A percentile compares a stretch with the other conserved stretches of the same genome.
phyloP scores from a whole-genome alignment of 495 filamentous ascomycete species.

The Friedmanniomyces endolithicus region DNA sequence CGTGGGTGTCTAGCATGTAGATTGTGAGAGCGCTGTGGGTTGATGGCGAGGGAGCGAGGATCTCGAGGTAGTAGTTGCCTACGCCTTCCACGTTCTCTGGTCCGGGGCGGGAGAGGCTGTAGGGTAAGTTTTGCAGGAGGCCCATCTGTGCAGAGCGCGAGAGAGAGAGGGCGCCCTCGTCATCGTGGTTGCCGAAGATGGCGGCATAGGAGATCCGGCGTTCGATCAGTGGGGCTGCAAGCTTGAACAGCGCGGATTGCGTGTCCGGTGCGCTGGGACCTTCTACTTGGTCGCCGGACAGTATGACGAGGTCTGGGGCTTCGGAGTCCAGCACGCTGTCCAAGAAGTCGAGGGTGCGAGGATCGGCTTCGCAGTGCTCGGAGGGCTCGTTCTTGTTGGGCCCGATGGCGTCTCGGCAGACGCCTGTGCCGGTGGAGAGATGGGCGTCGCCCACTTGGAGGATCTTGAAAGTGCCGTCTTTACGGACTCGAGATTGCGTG shows the following conservation, averaged over 20 bases:
- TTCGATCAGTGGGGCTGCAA: conserved; percentile 70
- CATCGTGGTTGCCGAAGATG: conserved; percentile 96
- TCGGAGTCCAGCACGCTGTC: conserved; percentile 75
- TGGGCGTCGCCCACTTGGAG: conserved; percentile 89
- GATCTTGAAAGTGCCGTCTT: conserved; percentile 90
- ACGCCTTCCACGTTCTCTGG: conserved; percentile 75
- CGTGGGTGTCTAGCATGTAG: conserved; percentile 87
- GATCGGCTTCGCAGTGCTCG: conserved; percentile 73
- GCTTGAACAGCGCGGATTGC: conserved; percentile 89
- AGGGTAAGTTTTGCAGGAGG: conserved; percentile 73
- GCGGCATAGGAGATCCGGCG: conserved; percentile 83
- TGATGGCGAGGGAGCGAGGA: conserved; percentile 64
- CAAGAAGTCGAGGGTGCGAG: conserved; percentile 83
- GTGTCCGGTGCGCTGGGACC: conserved; percentile 83
- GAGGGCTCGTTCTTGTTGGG: conserved; percentile 82
- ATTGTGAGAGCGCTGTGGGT: conserved; percentile 82
- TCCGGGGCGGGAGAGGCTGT: conserved; percentile 70
- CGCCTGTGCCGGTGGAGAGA: conserved; percentile 74
- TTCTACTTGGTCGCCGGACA: conserved; percentile 90
- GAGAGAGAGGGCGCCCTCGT: conserved; percentile 59
- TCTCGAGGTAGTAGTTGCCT: conserved; percentile 89
- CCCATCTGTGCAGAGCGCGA: conserved; percentile 66
- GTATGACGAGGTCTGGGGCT: conserved; percentile 78
- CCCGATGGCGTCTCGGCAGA: conserved; percentile 69
- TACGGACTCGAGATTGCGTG: conserved; percentile 49